These are phyloP conservation scores for Ottelia alismoides DNA, from an alignment of 106 monocot genomes.

Conservation along the genomic window DNA sequence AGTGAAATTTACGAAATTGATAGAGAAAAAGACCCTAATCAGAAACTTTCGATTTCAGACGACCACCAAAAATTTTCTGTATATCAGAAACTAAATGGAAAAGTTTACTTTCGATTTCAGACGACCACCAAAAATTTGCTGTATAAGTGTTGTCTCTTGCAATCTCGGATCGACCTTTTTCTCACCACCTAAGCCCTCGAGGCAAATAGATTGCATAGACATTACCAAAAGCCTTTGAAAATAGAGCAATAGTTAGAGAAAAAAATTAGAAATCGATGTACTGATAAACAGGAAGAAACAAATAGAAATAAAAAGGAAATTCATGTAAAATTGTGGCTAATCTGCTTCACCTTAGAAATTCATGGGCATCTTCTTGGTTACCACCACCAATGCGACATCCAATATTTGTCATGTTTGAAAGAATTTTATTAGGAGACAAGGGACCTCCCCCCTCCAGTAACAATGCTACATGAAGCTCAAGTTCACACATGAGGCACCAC, in stretches of 20 bases:
- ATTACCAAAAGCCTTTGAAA: constrained; percentile 62
- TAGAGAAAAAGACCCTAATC: too few species aligned
- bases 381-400: constrained; percentile 86
- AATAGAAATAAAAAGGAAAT: too few species aligned
- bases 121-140: constrained; percentile 94
- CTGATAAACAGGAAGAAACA: too few species aligned
- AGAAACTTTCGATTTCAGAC: constrained; percentile 93
- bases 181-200: constrained; percentile 74
- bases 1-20: background rate
- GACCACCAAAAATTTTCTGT: constrained; percentile 94
- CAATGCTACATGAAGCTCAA: constrained; percentile 76
- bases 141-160: constrained; percentile 93
- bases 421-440: constrained; percentile 59
- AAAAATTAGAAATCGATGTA: too few species aligned
- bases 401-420: constrained; percentile 76
- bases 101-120: constrained; percentile 87
- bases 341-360: constrained; percentile 65
- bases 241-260: background rate
- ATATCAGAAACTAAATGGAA: too few species aligned
- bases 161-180: constrained; percentile 56
- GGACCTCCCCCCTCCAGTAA: constrained; percentile 57
- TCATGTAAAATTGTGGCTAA: too few species aligned
- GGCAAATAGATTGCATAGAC: constrained; percentile 92
- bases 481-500: constrained; percentile 96
- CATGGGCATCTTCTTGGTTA: constrained; percentile 96